Evolutionary conservation across 192 early-diverging fungal genomes (phyloP), one percentile per base, ranked within the genome.

Genomic region (Coemansia sp.): DNA sequence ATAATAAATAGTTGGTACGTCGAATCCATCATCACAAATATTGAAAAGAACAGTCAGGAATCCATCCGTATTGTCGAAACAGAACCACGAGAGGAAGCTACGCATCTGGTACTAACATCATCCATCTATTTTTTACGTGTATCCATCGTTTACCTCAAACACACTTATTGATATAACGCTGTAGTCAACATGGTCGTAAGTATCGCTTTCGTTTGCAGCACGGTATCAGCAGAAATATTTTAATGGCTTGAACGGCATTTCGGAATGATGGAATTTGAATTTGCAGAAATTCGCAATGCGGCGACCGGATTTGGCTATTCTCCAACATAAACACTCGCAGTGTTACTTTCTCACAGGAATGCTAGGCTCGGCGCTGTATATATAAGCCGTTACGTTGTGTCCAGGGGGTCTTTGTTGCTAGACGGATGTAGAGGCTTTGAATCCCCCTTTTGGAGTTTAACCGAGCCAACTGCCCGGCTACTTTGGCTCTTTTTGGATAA

Each of bases 131-230:
- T 58, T 58, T 34, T 22, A n/a, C 31, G 50, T 61, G 65, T 56
- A 73, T 67, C 71, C 61, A 73, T 62, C 40, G 16, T 22, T 40
- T 32, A 49, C 16, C 14, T 32, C 17, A 66, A 55, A 25, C 18
- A 2, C 12, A 2, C 28, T 52, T n/a, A 52, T 28, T 11, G 17
- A 28, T 16, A 30, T 12, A 2, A 29, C 10, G 17, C 5, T 14
- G 56, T 77, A 77, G 75, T 72, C 68, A 77, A 72, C 40, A 77
- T 77, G 75, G 75, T 77, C 66, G 75, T 77, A 77, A 77, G 75
- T 77, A 77, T 66, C 63, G 2, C 34, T 45, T 12, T 45, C 10
- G 42, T 14, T 45, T 45, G 3, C 12, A 2, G 16, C 10, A 14
- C 42, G 42, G 42, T 11, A 45, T 45, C 42, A 45, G 42, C 42